Evolutionary conservation across 169 alveolate species (phyloP), one percentile per base, ranked within the genome.

Genomic region (Cystoisospora suis): DNA sequence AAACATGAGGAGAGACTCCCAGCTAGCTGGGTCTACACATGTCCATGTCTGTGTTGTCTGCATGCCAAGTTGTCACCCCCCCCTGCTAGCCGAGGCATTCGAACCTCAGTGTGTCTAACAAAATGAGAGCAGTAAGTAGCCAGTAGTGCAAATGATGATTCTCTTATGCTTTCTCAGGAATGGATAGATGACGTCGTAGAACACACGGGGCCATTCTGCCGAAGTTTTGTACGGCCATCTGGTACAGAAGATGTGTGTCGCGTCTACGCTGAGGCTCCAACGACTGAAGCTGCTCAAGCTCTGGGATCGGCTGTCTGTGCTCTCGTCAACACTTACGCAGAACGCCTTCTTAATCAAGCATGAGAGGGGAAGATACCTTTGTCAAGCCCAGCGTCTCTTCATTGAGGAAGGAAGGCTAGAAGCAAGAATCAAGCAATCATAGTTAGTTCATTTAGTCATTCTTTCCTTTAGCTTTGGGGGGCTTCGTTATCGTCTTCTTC

Each of bases 161-260:
- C n/a, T n/a, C n/a, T n/a, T n/a, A n/a, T n/a, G n/a, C n/a, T n/a
- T n/a, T n/a, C n/a, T n/a, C 88, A 81, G 88, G 32, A 44, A 3
- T 5, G 58, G 49, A n/a, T 81, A 32, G 46, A 53, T 38, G 88
- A 81, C 17, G 46, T 46, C 7, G 72, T 29, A 0, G 49, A 29
- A 5, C 7, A 17, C 0, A 49, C 72, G 17, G 88, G 77, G 46
- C 88, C 88, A 36, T 81, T 81, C 88, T 81, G 77, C 29, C 93
- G 98, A 91, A 95, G 96, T 34, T 96, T 96, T 81, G 95, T 96
- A 7, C 93, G 98, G 89, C 98, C 98, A 40, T 94, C 96, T 32
- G 98, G 98, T 15, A 96, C 98, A 29, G 98, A 97, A 88, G 97
- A 96, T 80, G 96, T 94, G 23, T 75, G 58, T 6, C 59, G 94